Percentiles rank a stretch among this genome's conserved stretches.
phyloP scores from a whole-genome alignment of 2,329 filamentous ascomycete species.

The Fusarium protoensiforme region DNA sequence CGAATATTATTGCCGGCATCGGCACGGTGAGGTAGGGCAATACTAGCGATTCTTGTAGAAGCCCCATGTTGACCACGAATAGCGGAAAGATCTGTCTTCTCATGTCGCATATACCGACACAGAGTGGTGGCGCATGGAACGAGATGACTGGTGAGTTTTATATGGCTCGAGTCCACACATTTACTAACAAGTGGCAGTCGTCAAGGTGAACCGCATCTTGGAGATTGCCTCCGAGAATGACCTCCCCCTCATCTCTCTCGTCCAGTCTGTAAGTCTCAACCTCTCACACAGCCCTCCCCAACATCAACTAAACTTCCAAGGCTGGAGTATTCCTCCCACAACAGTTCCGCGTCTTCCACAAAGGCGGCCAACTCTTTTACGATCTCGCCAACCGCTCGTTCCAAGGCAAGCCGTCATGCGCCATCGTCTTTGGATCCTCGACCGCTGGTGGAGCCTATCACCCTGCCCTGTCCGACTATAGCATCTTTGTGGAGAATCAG shows the following conservation, averaged over 20 bases:
- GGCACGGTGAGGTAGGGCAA: neutral
- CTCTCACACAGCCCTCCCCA: neutral
- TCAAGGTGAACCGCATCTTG: conserved; percentile 47
- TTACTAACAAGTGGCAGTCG: conserved; percentile 37
- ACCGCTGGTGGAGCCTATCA: neutral
- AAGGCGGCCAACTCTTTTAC: conserved; percentile 50
- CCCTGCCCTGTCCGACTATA: neutral
- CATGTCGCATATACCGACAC: conserved; percentile 54
- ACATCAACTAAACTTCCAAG: neutral
- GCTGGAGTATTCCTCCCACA: conserved; percentile 46
- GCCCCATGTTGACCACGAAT: neutral
- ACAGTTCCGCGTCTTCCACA: conserved; percentile 58
- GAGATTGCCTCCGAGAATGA: conserved; percentile 51
- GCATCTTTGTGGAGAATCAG: neutral
- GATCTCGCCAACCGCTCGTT: conserved; percentile 52
- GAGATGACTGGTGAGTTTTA: conserved; percentile 47
- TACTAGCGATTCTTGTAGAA: neutral
- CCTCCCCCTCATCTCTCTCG: conserved; percentile 51
- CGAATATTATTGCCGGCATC: neutral
- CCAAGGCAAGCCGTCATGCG: conserved; percentile 53
- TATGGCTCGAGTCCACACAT: fast-evolving
- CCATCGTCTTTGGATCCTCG: conserved; percentile 47
- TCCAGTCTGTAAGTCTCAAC: conserved; percentile 46
- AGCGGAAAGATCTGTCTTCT: conserved; percentile 44
- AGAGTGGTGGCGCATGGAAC: conserved; percentile 57